A percentile compares a stretch with the other conserved stretches of the same genome.
Conservation (phyloP, 768 basidiomycete genomes). For the Lyophyllum semitale region DNA sequence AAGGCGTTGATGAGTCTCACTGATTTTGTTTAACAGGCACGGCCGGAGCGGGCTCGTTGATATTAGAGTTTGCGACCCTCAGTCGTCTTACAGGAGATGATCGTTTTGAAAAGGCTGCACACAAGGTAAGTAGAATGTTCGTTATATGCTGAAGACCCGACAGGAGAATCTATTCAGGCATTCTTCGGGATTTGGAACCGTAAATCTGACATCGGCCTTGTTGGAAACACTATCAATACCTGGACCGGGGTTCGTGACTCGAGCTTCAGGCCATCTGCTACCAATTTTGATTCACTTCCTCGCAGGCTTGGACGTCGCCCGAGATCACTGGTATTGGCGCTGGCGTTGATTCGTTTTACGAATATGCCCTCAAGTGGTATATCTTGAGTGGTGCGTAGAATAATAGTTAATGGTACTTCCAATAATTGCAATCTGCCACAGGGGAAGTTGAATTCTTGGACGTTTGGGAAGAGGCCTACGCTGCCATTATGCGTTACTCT, state of each 20-base stretch:
- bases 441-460: slow-evolving; percentile 82
- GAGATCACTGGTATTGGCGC: slow-evolving; percentile 86
- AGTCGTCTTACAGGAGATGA: slow-evolving; percentile 89
- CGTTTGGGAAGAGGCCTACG: slow-evolving; percentile 83
- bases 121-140: slow-evolving; percentile 40
- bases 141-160: not conserved
- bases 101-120: slow-evolving; percentile 86
- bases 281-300: not conserved
- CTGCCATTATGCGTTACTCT: slow-evolving; percentile 83
- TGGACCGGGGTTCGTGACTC: slow-evolving; percentile 67
- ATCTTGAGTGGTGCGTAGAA: slow-evolving; percentile 67
- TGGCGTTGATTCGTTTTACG: slow-evolving; percentile 94
- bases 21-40: slow-evolving; percentile 54
- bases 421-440: slow-evolving; percentile 20
- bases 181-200: slow-evolving; percentile 96
- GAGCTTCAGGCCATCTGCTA: not conserved
- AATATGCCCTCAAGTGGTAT: slow-evolving; percentile 93
- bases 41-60: slow-evolving; percentile 90
- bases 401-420: not conserved
- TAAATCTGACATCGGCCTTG: slow-evolving; percentile 77
- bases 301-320: slow-evolving; percentile 73
- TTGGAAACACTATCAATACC: slow-evolving; percentile 89
- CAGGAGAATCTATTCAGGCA: slow-evolving; percentile 39
- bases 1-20: not conserved
- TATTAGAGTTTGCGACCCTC: slow-evolving; percentile 92